Evolutionary conservation across 345 rosid genomes (phyloP), one percentile per base, ranked within the genome.

Genomic region (Tarenaya hassleriana): DNA sequence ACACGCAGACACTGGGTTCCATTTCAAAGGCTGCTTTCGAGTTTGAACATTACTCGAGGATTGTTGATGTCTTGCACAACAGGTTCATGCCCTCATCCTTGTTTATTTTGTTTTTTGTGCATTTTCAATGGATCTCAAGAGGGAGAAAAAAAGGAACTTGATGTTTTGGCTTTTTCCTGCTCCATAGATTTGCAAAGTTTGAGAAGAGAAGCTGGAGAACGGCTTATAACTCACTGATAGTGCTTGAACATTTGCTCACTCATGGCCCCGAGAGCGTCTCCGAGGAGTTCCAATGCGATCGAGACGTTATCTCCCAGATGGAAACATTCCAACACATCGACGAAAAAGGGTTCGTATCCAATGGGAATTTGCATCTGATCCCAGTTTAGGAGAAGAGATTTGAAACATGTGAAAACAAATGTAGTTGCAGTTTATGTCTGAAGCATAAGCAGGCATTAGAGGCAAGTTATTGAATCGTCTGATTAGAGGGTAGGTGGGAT

Each of bases 21-120:
- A 87, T 91, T 64, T 91, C 98, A 27, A 80, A 70, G 67, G 87
- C 95, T 33, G 98, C 95, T 76, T 91, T 91, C 57, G 98, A 91
- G 64, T 69, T 87, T 9, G 98, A 87, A 64, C 86, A 91, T 67
- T 91, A 80, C 52, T 73, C 75, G 69, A 73, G 78, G 66, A 91
- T 91, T 29, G 96, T 84, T 1, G 85, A 72, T 41, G 75, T 87
- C 55, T 76, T 91, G 56, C 97, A 87, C 72, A 78, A 69, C 29
- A 84, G 91, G 98, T 90, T 55, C n/a, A n/a, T n/a, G n/a, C n/a
- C n/a, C n/a, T 17, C 14, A 32, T 34, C 0, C 34, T 35, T 15
- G 3, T 24, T 24, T 24, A 2, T 24, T 24, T 24, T 24, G 2
- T 24, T 24, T 2, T 24, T 2, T 37, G 16, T 38, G n/a, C 14